These are phyloP conservation scores for Acanthochlamys bracteata DNA, from an alignment of 106 monocot genomes.

Conservation along the genomic window DNA sequence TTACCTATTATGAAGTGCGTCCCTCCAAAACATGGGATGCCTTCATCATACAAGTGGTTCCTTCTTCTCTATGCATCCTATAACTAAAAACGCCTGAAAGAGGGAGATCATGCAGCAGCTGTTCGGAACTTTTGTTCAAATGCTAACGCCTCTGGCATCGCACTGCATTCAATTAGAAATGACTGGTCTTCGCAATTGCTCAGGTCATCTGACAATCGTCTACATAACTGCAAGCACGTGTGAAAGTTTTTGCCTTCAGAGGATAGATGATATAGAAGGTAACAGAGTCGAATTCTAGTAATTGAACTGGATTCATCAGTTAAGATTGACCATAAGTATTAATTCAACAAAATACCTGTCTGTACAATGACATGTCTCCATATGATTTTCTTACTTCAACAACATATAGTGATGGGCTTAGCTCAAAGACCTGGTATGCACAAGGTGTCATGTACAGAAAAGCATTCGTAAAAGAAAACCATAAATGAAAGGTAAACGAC, in stretches of 20 bases:
- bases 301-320: no score
- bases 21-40: no score
- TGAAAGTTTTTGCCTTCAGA: no score
- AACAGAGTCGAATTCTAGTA: no score
- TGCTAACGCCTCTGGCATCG: neutral
- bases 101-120: neutral
- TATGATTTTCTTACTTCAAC: slow-evolving; percentile 33
- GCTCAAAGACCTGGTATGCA: slow-evolving; percentile 29
- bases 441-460: neutral
- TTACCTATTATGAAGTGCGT: no score
- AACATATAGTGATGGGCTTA: slow-evolving; percentile 22
- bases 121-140: neutral
- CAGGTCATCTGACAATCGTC: neutral
- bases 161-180: neutral
- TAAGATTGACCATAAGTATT: no score
- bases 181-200: neutral
- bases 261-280: no score
- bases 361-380: slow-evolving; percentile 23
- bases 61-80: no score
- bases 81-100: no score
- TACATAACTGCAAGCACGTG: neutral
- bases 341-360: slow-evolving; percentile 5
- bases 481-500: neutral
- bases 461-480: neutral
- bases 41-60: no score